Base-by-base conservation (phyloP, 1,139 yeast genomes). In the Pichia sp. region DNA sequence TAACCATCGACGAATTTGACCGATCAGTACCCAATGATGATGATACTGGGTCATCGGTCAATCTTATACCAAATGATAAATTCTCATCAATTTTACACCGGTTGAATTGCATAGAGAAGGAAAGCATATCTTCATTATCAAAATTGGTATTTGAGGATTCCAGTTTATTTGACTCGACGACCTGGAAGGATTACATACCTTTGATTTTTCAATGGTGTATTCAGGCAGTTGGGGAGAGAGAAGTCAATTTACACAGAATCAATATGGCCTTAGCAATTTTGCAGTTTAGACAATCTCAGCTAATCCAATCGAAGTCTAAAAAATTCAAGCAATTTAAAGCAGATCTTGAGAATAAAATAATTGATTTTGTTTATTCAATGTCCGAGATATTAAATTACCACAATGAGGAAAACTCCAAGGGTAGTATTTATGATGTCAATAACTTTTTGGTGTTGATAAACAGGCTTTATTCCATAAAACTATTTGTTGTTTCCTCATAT, bases 401-500 rank as follows among this genome's bases (percentile, higher is more conserved):
- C 8, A 55, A 55, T 6, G 51, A 45, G 9, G 40, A 27, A 9
- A 48, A 50, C 14, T 14, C 52, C 10, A 55, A 55, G 3, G 56
- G 56, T 2, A 63, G 64, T 14, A 46, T 63, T 9, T 63, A 71
- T 57, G 66, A 70, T 48, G 58, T 72, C 52, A 63, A 71, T 49
- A 73, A 73, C 51, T 67, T 87, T 31, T 78, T 77, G 60, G 75
- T 78, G 6, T 70, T 87, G 49, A 73, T 85, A 24, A 77, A 81
- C 58, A 87, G 83, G 63, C 67, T 86, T 9, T 75, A 78, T 50
- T 77, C 75, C 43, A 67, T 79, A 49, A 77, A 79, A 49, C 67
- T 84, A 30, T 75, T 85, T 36, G 72, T 81, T 1, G 78, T 86
- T 2, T 83, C 92, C 0, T 79, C 88, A 0, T 91, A 90, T 63